These are phyloP conservation scores for Ambrosia artemisiifolia DNA, from an alignment of 129 eudicot species.

Conservation along the genomic window DNA sequence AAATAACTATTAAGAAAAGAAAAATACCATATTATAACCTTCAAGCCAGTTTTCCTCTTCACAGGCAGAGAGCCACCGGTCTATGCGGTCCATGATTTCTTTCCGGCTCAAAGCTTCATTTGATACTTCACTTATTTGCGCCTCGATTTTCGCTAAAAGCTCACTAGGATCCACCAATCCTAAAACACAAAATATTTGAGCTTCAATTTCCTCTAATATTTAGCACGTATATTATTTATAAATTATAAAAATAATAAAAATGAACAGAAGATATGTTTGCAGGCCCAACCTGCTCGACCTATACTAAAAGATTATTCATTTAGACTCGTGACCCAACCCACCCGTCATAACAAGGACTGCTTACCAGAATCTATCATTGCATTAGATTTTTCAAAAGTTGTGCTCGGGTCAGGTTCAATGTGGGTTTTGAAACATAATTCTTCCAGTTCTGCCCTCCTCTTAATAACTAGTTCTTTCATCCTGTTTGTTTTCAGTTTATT, in stretches of 20 bases:
- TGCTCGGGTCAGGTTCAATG: slow-evolving; percentile 69
- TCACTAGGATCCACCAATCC: slow-evolving; percentile 75
- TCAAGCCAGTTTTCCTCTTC: slow-evolving; percentile 94
- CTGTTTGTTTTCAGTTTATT: slow-evolving; percentile 64
- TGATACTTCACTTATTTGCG: slow-evolving; percentile 56
- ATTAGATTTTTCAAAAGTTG: slow-evolving; percentile 64
- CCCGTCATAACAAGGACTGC: background rate
- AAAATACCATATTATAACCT: slow-evolving; percentile 58
- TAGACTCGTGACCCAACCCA: background rate
- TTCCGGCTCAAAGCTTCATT: slow-evolving; percentile 75
- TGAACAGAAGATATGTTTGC: background rate
- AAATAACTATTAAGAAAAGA: background rate
- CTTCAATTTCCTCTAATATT: background rate
- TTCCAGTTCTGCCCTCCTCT: slow-evolving; percentile 71
- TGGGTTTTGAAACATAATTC: slow-evolving; percentile 58
- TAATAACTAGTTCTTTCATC: slow-evolving; percentile 72
- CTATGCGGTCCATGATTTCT: slow-evolving; percentile 74
- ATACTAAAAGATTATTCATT: slow-evolving; percentile 1
- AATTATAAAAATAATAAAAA: background rate
- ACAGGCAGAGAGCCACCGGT: slow-evolving; percentile 79
- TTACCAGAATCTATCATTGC: slow-evolving; percentile 89
- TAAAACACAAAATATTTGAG: slow-evolving; percentile 22
- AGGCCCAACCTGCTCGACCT: background rate
- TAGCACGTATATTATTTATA: background rate
- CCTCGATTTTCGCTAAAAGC: slow-evolving; percentile 70